Evolutionary conservation across 2,329 filamentous ascomycete genomes (phyloP), one percentile per base, ranked within the genome.

Genomic region (Bipolaris gigantea): DNA sequence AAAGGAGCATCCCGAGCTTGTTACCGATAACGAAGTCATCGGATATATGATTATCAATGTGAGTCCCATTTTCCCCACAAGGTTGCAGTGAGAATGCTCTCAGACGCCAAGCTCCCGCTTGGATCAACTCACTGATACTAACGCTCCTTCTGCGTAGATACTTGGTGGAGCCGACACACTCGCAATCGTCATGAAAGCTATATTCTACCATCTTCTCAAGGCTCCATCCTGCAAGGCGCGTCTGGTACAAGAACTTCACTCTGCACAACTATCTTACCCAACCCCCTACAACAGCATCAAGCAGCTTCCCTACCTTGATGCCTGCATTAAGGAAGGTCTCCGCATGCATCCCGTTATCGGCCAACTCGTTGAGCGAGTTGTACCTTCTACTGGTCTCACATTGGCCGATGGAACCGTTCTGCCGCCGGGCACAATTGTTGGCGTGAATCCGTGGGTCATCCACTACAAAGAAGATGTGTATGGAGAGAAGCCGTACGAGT

Each of bases 311-410:
- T 80, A 79, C 59, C 66, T 80, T 5, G 74, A 77, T 51, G 78
- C 78, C 5, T 78, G 76, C 55, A 76, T 80, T 61, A 79, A 78
- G 59, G 78, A 80, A 61, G 76, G 73, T 2, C 63, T 80, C 2
- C 72, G 78, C 16, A 73, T 80, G 49, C 78, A 79, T 47, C 77
- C 77, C 0, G 66, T 70, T 3, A 55, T 73, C 1, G 69, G 67
- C 9, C 66, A 69, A 25, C 61, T 71, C 18, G 48, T 73, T 4
- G 69, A 71, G 44, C 72, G 72, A 34, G 55, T 72, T 0, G 70
- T 73, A 0, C 71, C 70, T 6, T 19, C 60, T 2, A 49, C 48
- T 1, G 65, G 64, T 18, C 51, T 54, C n/a, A 23, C 47, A 15
- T 50, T 73, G 15, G 27, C 60, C 4, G 50, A 65, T 25, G 68